Evolutionary conservation across 805 yeast species (phyloP).

Genomic region (Wickerhamiella galacta): DNA sequence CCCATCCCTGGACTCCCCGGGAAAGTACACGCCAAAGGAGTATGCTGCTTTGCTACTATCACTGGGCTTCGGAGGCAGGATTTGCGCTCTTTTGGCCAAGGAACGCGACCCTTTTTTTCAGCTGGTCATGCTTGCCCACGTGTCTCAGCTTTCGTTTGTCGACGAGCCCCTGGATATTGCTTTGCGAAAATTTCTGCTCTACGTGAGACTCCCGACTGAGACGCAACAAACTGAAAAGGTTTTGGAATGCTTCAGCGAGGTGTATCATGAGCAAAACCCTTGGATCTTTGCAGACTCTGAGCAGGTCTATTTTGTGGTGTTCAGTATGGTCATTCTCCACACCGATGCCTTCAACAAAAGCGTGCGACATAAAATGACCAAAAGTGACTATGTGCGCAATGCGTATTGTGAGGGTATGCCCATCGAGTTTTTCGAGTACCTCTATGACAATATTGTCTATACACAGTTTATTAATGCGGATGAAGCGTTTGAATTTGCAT

Average conservation of each 20-base stretch:
- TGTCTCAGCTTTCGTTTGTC: constrained; percentile 31
- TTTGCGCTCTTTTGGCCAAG: constrained; percentile 12
- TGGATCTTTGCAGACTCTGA: constrained; percentile 27
- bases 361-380: constrained; percentile 52
- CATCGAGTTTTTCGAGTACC: constrained; percentile 29
- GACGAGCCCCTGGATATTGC: constrained; percentile 51
- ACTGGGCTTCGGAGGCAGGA: constrained; percentile 3
- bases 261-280: constrained; percentile 32
- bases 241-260: constrained; percentile 37
- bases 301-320: constrained; percentile 44
- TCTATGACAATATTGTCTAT: constrained; percentile 49
- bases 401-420: constrained; percentile 23
- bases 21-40: neutral
- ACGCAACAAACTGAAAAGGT: constrained; percentile 63
- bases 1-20: too few relatives aligned
- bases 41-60: neutral
- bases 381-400: constrained; percentile 40
- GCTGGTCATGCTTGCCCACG: constrained; percentile 12
- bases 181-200: constrained; percentile 39
- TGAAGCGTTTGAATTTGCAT: too few relatives aligned
- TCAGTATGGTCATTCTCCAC: constrained; percentile 53
- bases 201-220: constrained; percentile 48
- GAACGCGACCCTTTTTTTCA: constrained; percentile 4
- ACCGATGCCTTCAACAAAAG: constrained; percentile 56
- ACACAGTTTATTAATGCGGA: constrained; percentile 36